Base-by-base conservation (phyloP, 192 early-diverging fungal species). In the Coemansia sp. region DNA sequence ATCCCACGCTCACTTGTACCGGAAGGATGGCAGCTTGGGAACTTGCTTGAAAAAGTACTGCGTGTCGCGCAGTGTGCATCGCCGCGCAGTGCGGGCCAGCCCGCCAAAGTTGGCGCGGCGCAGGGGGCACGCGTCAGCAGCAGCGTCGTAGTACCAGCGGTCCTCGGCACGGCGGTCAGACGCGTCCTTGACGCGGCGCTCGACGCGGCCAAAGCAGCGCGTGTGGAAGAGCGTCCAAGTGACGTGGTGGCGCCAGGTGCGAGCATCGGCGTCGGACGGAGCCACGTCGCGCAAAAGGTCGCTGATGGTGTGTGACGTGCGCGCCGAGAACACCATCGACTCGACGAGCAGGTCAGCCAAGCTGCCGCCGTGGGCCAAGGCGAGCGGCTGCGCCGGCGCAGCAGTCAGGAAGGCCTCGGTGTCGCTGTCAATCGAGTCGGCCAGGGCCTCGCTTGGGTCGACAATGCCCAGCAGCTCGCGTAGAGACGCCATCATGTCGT, bases 31-130 rank as follows among this genome's bases (percentile, higher is more conserved):
- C 59, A 83, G 79, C 68, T 84, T 84, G 56, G 83, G 83, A 3
- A 82, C 75, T 49, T 73, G 83, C 70, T 84, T 84, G 61, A 81
- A 84, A 32, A 77, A 84, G 68, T 84, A 84, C 68, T 84, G 83
- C 41, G 66, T 84, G 65, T 84, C 83, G 63, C 78, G 80, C 70
- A 84, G 83, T 5, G 83, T 84, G 72, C 83, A 84, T 27, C 78
- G 71, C 32, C 83, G 67, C 34, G 83, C 83, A 2, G 83, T 81
- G 35, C 83, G 72, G 62, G 78, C 83, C 24, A 84, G 69, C 2
- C 83, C 79, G 56, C 76, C 78, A 78, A 80, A 84, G 68, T 73
- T 82, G 35, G 67, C 78, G 7, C 75, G 62, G 38, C 83, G 78
- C 64, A 66, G 67, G 40, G 43, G 35, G 70, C 78, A 78, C 18